A percentile compares a stretch with the other conserved stretches of the same genome.
These are phyloP conservation scores for Cardamine occulta DNA, from an alignment of 345 rosid genomes.

Conservation along the genomic window DNA sequence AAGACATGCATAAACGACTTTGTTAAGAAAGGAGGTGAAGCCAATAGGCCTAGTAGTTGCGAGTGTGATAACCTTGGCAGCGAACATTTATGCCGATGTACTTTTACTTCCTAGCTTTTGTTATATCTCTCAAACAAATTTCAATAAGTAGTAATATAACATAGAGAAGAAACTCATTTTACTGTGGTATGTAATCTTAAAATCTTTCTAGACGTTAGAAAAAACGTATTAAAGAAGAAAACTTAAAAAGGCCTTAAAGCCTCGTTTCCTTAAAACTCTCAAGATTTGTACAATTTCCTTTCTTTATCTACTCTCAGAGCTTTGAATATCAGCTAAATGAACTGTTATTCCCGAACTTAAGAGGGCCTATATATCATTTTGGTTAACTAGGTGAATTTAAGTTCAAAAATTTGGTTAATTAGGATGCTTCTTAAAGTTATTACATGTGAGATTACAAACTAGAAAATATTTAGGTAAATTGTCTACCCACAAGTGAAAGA, in stretches of 20 bases:
- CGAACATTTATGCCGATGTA: slow-evolving; percentile 36
- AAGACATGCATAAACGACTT: slow-evolving; percentile 35
- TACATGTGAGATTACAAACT: too few relatives aligned
- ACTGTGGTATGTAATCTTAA: not conserved
- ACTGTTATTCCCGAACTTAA: too few relatives aligned
- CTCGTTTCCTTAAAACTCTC: not conserved
- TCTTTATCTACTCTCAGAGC: not conserved
- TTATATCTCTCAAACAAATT: not conserved
- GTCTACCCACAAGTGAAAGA: not conserved
- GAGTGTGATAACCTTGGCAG: slow-evolving; percentile 26
- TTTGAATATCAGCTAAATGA: too few relatives aligned
- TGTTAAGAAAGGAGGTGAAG: slow-evolving; percentile 26
- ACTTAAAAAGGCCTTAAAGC: not conserved
- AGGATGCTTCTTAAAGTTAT: too few relatives aligned
- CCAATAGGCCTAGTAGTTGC: slow-evolving; percentile 19
- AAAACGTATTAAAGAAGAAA: not conserved
- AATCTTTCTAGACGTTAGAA: not conserved
- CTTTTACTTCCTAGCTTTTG: slow-evolving; percentile 11
- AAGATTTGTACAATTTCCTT: not conserved
- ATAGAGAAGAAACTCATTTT: not conserved
- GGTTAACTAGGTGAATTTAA: too few relatives aligned
- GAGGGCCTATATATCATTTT: too few relatives aligned
- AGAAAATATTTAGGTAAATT: not conserved
- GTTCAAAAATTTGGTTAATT: too few relatives aligned
- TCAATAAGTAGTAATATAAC: not conserved